These are phyloP conservation scores for Trichoderma polysporum DNA, from an alignment of 2,329 filamentous ascomycete genomes.

Conservation along the genomic window DNA sequence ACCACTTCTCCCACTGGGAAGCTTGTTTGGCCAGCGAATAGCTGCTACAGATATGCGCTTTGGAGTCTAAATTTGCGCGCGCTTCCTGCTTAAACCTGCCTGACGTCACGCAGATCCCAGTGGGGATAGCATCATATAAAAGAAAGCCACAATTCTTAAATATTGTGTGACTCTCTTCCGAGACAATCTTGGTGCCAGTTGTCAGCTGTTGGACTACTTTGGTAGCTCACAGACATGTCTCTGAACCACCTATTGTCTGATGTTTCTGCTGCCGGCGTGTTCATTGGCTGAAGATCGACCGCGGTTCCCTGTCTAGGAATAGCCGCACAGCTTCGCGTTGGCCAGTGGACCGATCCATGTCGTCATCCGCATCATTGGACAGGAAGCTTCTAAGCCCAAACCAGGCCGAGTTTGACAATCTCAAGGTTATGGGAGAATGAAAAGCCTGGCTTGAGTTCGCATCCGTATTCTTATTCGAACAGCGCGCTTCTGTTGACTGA, in stretches of 20 bases:
- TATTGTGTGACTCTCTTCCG: not conserved
- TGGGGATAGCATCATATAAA: not conserved
- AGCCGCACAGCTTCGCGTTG: not conserved
- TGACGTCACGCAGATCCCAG: slow-evolving; percentile 4
- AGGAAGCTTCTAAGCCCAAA: not conserved
- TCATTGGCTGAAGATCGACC: not conserved
- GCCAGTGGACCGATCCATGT: slow-evolving; percentile 18
- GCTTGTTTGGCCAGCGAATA: slow-evolving; percentile 13
- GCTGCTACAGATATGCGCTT: not conserved
- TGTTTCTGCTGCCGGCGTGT: not conserved
- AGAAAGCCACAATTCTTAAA: not conserved
- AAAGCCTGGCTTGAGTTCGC: not conserved
- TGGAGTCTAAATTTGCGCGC: not conserved
- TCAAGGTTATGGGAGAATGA: not conserved
- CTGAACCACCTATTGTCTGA: not conserved
- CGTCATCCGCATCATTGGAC: slow-evolving; percentile 12
- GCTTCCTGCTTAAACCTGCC: not conserved
- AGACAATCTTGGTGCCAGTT: not conserved
- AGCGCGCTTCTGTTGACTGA: not conserved
- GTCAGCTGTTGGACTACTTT: not conserved
- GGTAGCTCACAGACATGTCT: not conserved
- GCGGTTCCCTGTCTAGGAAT: not conserved
- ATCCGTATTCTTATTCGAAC: not conserved
- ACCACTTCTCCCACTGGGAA: not conserved
- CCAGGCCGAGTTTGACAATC: not conserved